These are phyloP conservation scores for Jaminaea rosea DNA, from an alignment of 1,284 basidiomycete species.

Conservation along the genomic window DNA sequence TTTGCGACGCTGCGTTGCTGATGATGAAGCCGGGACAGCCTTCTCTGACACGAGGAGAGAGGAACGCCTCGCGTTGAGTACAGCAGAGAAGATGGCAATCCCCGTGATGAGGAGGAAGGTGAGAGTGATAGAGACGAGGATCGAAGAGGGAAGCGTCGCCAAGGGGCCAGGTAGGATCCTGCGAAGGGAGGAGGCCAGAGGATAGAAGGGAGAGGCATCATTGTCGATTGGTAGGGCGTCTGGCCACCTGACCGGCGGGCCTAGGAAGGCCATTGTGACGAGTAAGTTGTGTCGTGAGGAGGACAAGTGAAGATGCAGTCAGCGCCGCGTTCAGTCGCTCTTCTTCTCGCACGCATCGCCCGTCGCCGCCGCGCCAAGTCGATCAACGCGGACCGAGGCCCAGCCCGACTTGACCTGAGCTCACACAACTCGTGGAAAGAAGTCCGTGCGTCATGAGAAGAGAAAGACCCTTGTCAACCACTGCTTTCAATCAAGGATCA, in stretches of 20 bases:
- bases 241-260: slow-evolving; percentile 22
- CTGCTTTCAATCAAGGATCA: too few species aligned
- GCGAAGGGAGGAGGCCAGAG: slow-evolving; percentile 12
- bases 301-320: too few species aligned
- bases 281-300: too few species aligned
- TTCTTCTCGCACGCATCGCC: too few species aligned
- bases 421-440: too few species aligned
- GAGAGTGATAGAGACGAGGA: slow-evolving; percentile 20
- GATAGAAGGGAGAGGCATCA: too few species aligned
- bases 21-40: neutral
- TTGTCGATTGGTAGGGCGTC: slow-evolving; percentile 18
- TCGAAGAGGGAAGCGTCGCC: slow-evolving; percentile 10
- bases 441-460: too few species aligned
- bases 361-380: too few species aligned
- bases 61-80: neutral
- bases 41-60: neutral
- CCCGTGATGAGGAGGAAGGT: slow-evolving; percentile 20
- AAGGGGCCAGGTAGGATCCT: slow-evolving; percentile 20
- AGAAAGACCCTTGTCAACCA: too few species aligned
- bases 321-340: too few species aligned
- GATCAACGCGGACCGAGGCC: too few species aligned
- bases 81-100: slow-evolving; percentile 2
- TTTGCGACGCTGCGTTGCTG: slow-evolving; percentile 11
- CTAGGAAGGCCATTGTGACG: slow-evolving; percentile 13
- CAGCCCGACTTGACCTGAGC: too few species aligned